Evolutionary conservation across 2,329 filamentous ascomycete species (phyloP).

Genomic region (Exophiala alcalophila): DNA sequence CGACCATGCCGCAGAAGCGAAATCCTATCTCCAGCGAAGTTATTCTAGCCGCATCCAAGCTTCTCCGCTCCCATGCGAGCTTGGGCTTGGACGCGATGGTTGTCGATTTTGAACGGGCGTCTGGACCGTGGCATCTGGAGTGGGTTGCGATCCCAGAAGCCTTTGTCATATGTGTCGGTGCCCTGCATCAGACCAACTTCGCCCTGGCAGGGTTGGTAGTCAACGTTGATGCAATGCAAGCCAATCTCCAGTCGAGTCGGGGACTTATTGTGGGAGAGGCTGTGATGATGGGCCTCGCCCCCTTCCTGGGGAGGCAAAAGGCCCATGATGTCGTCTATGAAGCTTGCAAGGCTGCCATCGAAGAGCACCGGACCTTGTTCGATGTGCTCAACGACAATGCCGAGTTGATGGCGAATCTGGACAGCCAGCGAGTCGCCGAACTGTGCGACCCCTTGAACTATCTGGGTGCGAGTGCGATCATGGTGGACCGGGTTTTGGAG

Average conservation of each 20-base stretch:
- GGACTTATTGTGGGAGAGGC: conserved; percentile 58
- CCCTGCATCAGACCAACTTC: conserved; percentile 55
- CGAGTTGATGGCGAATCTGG: conserved; percentile 45
- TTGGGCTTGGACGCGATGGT: conserved; percentile 57
- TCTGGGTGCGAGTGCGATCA: conserved; percentile 30
- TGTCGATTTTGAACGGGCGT: conserved; percentile 56
- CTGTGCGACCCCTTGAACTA: conserved; percentile 56
- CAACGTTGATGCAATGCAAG: conserved; percentile 48
- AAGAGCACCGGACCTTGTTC: conserved; percentile 43
- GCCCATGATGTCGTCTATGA: conserved; percentile 58
- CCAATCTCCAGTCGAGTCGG: conserved; percentile 51
- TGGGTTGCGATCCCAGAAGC: conserved; percentile 56
- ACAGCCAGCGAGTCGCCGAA: conserved; percentile 49
- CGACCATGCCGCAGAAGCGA: conserved; percentile 59
- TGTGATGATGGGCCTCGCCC: conserved; percentile 61
- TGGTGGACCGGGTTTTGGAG: conserved; percentile 26
- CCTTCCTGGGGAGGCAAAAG: conserved; percentile 50
- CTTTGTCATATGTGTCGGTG: conserved; percentile 54
- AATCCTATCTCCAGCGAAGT: conserved; percentile 59
- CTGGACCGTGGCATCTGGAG: conserved; percentile 59
- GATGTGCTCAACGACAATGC: conserved; percentile 42
- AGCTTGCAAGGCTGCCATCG: conserved; percentile 52
- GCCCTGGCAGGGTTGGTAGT: conserved; percentile 53
- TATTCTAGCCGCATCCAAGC: conserved; percentile 54
- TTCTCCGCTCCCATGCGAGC: conserved; percentile 52